Evolutionary conservation across 306 rosid genomes (phyloP).

Genomic region (Luffa aegyptiaca): DNA sequence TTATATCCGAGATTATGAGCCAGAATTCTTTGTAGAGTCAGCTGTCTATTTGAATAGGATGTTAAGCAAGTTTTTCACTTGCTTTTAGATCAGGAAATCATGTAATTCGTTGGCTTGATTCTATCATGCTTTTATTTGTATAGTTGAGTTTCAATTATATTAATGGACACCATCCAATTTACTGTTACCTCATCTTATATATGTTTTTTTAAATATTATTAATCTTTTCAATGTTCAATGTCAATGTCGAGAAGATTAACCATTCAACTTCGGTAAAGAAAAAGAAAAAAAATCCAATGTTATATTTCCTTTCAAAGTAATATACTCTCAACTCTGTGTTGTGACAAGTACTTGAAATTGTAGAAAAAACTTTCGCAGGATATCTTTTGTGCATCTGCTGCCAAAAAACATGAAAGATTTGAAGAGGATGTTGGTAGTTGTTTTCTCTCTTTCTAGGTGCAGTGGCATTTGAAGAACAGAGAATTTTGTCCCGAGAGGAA

Average conservation of each 20-base stretch:
- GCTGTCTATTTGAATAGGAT: background rate
- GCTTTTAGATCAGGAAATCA: background rate
- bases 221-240: background rate
- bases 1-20: background rate
- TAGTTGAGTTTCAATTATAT: conserved; percentile 1
- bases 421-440: background rate
- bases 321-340: background rate
- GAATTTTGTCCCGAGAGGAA: conserved; percentile 6
- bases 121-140: background rate
- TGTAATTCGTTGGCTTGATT: background rate
- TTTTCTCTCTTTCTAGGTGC: background rate
- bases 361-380: background rate
- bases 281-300: background rate
- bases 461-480: conserved; percentile 12
- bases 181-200: background rate
- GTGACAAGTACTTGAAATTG: background rate
- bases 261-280: background rate
- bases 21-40: background rate
- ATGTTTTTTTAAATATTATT: background rate
- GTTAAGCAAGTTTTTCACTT: background rate
- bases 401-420: background rate
- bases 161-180: background rate
- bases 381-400: background rate
- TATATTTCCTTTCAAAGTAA: background rate
- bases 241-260: background rate